Base-by-base conservation (phyloP, 495 filamentous ascomycete species). In the Coniosporium apollinis region DNA sequence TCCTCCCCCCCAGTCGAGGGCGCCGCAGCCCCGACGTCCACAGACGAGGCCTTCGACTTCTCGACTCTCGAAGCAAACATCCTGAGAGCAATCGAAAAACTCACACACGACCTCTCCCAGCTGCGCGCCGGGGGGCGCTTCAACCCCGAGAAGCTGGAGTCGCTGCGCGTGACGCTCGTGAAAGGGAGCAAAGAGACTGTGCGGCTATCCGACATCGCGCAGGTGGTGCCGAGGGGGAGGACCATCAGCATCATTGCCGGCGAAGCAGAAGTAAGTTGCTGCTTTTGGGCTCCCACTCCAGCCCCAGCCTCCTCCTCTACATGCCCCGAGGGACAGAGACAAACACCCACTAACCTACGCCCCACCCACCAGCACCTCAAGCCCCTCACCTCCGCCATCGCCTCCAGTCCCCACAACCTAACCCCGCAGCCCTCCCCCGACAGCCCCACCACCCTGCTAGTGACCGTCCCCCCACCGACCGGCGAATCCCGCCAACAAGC, bases 161-260 rank as follows among this genome's bases (percentile, higher is more conserved):
- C 56, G 7, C 44, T 91, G 36, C 66, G 68, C 11, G 75, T 87
- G 30, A 58, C 65, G 29, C 50, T 75, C 30, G 15, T 11, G 28
- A 28, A 45, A 13, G 36, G 44, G 19, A 34, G 38, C 3, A 67
- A 65, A 15, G 56, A 63, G 24, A 65, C 60, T 2, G 67, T 67
- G 41, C 57, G 63, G 37, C 56, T 92, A 19, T 66, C 70, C 7
- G 80, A 87, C 47, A 48, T 92, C 28, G 82, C 82, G 19, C 76
- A 82, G 43, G 67, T 92, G 9, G 59, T 86, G 22, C 76, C 78
- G 11, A 76, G 75, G 42, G 74, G 79, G 5, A 63, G 82, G 39
- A 65, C 65, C 28, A 60, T 85, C 31, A 66, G 68, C 21, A 58
- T 92, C 26, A 51, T 85, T 7, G 73, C 70, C 17, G 63, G 66